A percentile compares a stretch with the other conserved stretches of the same genome.
phyloP scores from a whole-genome alignment of 1,284 basidiomycete species.

The Singerocomus inundabilis region DNA sequence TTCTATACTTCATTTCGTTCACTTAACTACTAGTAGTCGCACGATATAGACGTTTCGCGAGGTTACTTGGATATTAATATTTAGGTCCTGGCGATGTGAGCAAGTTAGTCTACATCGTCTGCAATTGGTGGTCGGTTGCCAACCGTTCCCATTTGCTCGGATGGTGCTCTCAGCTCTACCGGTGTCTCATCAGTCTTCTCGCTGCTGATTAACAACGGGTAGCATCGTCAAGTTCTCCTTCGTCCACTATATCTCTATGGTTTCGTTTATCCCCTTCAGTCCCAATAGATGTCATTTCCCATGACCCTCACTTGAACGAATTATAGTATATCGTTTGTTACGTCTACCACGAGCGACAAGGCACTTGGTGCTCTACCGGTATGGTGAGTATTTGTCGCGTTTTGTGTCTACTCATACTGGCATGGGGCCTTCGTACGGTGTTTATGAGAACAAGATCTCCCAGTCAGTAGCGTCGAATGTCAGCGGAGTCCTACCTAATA shows the following conservation, averaged over 20 bases:
- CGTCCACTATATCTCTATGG: too few species aligned
- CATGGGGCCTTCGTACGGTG: too few species aligned
- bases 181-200: too few species aligned
- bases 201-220: too few species aligned
- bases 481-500: neutral
- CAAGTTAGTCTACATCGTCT: too few species aligned
- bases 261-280: neutral
- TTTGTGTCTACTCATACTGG: neutral
- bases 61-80: slow-evolving; percentile 2
- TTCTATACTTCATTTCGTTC: slow-evolving; percentile 14
- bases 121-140: too few species aligned
- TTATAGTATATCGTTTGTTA: neutral
- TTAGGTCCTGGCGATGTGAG: too few species aligned
- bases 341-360: neutral
- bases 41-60: slow-evolving; percentile 21
- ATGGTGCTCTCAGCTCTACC: too few species aligned
- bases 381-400: slow-evolving; percentile 2
- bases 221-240: too few species aligned
- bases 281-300: neutral
- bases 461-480: neutral
- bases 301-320: too few species aligned
- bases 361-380: neutral
- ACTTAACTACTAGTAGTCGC: slow-evolving; percentile 20
- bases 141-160: too few species aligned
- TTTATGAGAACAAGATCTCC: too few species aligned